phyloP scores from a whole-genome alignment of 257 asterid species.

The Ballota nigra region DNA sequence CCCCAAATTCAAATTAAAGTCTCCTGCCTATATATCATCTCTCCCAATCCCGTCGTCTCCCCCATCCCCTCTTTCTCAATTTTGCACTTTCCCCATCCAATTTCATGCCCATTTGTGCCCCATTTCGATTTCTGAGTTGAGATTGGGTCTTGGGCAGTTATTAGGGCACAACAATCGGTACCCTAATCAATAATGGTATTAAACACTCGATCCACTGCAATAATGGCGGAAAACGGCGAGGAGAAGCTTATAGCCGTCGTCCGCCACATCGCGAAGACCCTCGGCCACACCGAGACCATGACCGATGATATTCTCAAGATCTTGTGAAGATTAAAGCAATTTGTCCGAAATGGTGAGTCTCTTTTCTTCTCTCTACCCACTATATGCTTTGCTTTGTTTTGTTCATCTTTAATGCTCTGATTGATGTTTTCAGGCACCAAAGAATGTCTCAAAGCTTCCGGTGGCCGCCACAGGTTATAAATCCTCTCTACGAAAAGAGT shows the following conservation, averaged over 20 bases:
- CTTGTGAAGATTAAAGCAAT: too few species aligned
- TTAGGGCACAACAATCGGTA: background rate
- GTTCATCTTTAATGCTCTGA: too few species aligned
- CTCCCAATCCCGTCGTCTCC: slow-evolving; percentile 36
- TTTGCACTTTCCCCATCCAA: slow-evolving; percentile 8
- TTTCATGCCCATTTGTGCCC: slow-evolving; percentile 21
- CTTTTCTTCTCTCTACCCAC: too few species aligned
- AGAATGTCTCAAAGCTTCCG: too few species aligned
- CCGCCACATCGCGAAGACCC: slow-evolving; percentile 93
- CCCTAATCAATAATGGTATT: background rate
- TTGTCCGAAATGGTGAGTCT: too few species aligned
- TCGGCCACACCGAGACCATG: slow-evolving; percentile 86
- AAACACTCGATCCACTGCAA: slow-evolving; percentile 16
- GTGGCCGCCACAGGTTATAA: too few species aligned
- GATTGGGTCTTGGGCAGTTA: background rate
- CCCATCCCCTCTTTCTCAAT: slow-evolving; percentile 25
- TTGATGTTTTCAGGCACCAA: too few species aligned
- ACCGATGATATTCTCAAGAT: slow-evolving; percentile 90
- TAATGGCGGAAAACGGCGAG: slow-evolving; percentile 94
- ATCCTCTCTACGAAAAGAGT: too few species aligned
- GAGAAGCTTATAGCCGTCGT: slow-evolving; percentile 92
- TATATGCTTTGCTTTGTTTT: too few species aligned
- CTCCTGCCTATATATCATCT: too few species aligned
- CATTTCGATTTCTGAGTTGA: slow-evolving; percentile 15
- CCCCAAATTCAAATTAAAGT: too few species aligned